Percentiles rank a stretch among this genome's conserved stretches.
Conservation (phyloP, 768 basidiomycete genomes). For the Trichaptum fuscoviolaceum region DNA sequence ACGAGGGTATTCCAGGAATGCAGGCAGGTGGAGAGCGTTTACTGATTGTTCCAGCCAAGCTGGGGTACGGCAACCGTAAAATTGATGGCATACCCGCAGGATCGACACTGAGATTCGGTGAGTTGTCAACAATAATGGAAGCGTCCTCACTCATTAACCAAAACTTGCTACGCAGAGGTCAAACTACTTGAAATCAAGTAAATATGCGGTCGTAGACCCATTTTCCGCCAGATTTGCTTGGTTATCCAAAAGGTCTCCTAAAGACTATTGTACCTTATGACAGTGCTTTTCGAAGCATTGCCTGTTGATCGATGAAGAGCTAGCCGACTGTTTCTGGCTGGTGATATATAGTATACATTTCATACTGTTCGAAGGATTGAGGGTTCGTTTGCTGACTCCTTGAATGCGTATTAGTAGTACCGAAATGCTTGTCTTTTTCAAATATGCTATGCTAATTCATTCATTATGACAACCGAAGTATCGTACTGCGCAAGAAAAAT, state of each 20-base stretch:
- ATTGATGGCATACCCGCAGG: constrained; percentile 62
- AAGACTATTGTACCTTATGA: background rate
- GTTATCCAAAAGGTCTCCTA: background rate
- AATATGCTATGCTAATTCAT: background rate
- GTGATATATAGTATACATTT: background rate
- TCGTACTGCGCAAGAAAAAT: background rate
- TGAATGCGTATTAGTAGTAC: background rate
- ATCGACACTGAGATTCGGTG: constrained; percentile 80
- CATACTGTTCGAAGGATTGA: background rate
- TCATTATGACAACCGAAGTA: background rate
- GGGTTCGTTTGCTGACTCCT: background rate
- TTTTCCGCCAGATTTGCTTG: background rate
- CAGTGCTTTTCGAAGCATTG: background rate
- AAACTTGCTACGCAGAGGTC: constrained; percentile 44
- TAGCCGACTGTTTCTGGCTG: background rate
- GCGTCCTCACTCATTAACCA: constrained; percentile 5
- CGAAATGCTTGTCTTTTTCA: background rate
- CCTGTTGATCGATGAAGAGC: background rate
- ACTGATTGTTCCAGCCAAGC: constrained; percentile 63
- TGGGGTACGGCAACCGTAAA: constrained; percentile 70
- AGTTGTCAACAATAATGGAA: constrained; percentile 20
- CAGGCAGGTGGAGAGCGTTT: constrained; percentile 83
- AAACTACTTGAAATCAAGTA: constrained; percentile 68
- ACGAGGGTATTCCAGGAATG: constrained; percentile 90
- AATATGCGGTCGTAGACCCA: constrained; percentile 11